Percentiles rank a stretch among this genome's conserved stretches.
Evolutionary conservation across 345 rosid genomes (phyloP).

Genomic region (Sonneratia caseolaris): DNA sequence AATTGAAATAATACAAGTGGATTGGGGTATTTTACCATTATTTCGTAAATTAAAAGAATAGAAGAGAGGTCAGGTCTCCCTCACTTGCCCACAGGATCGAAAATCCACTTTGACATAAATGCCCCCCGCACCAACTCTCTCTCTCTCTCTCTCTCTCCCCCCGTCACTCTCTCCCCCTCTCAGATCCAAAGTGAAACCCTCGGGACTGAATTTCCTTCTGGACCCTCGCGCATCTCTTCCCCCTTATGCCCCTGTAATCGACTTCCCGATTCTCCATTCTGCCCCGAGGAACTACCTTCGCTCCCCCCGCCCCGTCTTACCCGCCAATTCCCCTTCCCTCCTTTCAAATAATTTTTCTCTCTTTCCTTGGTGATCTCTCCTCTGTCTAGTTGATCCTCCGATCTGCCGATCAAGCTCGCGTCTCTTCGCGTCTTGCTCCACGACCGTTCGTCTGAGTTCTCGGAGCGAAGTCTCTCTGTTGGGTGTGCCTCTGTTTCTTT

Average conservation of each 20-base stretch:
- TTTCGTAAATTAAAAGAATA: too few relatives aligned
- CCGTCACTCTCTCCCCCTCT: background rate
- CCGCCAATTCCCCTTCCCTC: conserved; percentile 34
- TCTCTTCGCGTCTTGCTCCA: too few relatives aligned
- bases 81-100: too few relatives aligned
- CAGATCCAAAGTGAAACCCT: conserved; percentile 4
- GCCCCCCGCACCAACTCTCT: too few relatives aligned
- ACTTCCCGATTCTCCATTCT: conserved; percentile 30
- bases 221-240: conserved; percentile 17
- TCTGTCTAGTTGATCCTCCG: background rate
- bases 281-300: conserved; percentile 4
- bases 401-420: background rate
- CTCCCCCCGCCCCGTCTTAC: conserved; percentile 18
- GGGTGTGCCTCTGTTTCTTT: too few relatives aligned
- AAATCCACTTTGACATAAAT: conserved; percentile 27
- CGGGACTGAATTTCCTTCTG: too few relatives aligned
- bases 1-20: too few relatives aligned
- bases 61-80: too few relatives aligned
- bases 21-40: too few relatives aligned
- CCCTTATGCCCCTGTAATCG: conserved; percentile 13
- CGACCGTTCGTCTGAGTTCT: too few relatives aligned
- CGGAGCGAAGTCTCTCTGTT: too few relatives aligned
- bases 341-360: background rate
- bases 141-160: too few relatives aligned
- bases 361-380: conserved; percentile 3